Percentiles rank a stretch among this genome's conserved stretches.
Conservation (phyloP, 179 eudicot genomes). For the Heliamphora ciliata region DNA sequence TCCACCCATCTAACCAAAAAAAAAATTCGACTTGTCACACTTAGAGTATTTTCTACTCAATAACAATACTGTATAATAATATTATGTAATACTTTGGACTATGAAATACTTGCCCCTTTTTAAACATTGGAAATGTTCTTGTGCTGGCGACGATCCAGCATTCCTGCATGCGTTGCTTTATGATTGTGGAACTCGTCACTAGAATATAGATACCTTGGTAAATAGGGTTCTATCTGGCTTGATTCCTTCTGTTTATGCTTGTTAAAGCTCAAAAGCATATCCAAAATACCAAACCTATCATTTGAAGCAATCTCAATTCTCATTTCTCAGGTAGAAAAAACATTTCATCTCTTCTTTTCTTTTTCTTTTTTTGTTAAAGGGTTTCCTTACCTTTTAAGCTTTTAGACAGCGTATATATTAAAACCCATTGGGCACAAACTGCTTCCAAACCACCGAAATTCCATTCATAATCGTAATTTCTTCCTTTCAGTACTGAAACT, state of each 20-base stretch:
- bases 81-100: too few relatives aligned
- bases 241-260: constrained; percentile 10
- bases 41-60: too few relatives aligned
- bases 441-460: neutral
- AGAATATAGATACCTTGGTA: neutral
- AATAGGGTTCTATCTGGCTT: neutral
- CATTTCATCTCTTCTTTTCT: neutral
- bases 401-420: neutral
- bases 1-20: too few relatives aligned
- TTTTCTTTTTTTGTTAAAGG: neutral
- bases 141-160: neutral
- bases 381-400: neutral
- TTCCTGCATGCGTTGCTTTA: too few relatives aligned
- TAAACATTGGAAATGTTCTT: neutral
- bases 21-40: too few relatives aligned
- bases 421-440: neutral
- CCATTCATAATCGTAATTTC: neutral
- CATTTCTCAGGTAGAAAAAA: neutral
- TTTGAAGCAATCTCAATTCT: constrained; percentile 21
- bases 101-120: neutral
- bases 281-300: constrained; percentile 21
- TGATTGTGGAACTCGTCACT: neutral
- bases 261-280: constrained; percentile 19
- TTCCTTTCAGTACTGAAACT: too few relatives aligned
- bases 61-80: too few relatives aligned